Percentiles rank a stretch among this genome's conserved stretches.
These are phyloP conservation scores for Carex parvula DNA, from an alignment of 176 grass and related monocot species.

Conservation along the genomic window DNA sequence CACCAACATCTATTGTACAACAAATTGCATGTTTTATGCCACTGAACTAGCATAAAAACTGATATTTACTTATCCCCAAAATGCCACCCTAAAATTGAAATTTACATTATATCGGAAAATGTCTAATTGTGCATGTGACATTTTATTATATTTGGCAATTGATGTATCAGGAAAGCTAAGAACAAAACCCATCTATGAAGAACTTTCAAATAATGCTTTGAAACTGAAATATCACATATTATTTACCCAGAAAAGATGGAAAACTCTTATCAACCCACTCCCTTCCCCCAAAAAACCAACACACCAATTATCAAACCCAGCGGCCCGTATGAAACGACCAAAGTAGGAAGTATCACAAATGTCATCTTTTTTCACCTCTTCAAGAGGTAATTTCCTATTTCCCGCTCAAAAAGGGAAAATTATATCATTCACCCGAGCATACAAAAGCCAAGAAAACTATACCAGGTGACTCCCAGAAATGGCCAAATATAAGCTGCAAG, in stretches of 20 bases:
- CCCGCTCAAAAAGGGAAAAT: slow-evolving; percentile 14
- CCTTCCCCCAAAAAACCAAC: neutral
- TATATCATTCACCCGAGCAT: neutral
- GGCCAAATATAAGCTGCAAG: slow-evolving; percentile 1
- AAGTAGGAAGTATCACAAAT: slow-evolving; percentile 4
- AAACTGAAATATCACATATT: slow-evolving; percentile 5
- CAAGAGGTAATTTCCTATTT: neutral
- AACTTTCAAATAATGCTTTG: slow-evolving; percentile 3
- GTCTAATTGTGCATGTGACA: neutral
- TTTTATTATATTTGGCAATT: slow-evolving; percentile 2
- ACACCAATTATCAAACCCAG: neutral
- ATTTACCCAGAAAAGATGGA: neutral
- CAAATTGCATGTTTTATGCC: slow-evolving; percentile 50
- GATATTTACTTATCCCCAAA: slow-evolving; percentile 2
- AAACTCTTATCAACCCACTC: neutral
- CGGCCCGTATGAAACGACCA: neutral
- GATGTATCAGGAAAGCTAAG: slow-evolving; percentile 3
- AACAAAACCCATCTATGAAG: slow-evolving; percentile 14
- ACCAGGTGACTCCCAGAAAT: neutral
- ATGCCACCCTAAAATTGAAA: slow-evolving; percentile 2
- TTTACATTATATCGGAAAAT: neutral
- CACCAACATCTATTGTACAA: slow-evolving; percentile 74
- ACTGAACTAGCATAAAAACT: slow-evolving; percentile 1
- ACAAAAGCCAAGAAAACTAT: neutral
- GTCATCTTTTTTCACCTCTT: neutral